These are phyloP conservation scores for Claviceps arundinis DNA, from an alignment of 2,329 filamentous ascomycete genomes.

Conservation along the genomic window DNA sequence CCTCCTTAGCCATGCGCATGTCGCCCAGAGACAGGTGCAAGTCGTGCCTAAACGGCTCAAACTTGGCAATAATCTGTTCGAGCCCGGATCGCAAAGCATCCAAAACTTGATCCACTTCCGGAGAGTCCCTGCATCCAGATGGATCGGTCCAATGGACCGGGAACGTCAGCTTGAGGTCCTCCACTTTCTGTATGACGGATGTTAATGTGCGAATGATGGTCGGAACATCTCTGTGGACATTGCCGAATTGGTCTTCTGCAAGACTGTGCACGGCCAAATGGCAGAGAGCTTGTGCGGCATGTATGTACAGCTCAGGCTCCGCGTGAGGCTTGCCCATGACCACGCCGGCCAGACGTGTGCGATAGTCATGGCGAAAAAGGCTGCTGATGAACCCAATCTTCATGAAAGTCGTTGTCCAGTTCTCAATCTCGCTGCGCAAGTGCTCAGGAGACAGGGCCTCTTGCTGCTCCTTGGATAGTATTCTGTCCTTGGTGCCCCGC, in stretches of 20 bases:
- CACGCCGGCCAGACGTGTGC: conserved; percentile 48
- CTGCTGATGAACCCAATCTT: conserved; percentile 42
- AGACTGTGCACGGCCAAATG: conserved; percentile 61
- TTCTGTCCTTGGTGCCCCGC: conserved; percentile 31
- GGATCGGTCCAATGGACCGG: conserved; percentile 71
- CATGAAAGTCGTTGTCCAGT: conserved; percentile 32
- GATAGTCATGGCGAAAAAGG: conserved; percentile 58
- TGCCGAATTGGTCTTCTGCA: conserved; percentile 69
- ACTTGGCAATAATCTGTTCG: conserved; percentile 51
- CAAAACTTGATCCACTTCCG: conserved; percentile 60
- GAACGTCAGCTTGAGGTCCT: conserved; percentile 47
- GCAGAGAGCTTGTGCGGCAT: conserved; percentile 58
- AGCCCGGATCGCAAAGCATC: conserved; percentile 52
- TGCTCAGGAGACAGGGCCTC: conserved; percentile 37
- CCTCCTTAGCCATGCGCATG: conserved; percentile 59
- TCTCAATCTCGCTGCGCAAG: conserved; percentile 33
- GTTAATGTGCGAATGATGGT: conserved; percentile 63
- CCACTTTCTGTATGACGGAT: conserved; percentile 51
- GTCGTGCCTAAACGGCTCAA: conserved; percentile 60
- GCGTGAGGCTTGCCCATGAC: conserved; percentile 65
- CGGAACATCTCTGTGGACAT: conserved; percentile 72
- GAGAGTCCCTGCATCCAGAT: conserved; percentile 36
- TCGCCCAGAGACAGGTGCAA: conserved; percentile 59
- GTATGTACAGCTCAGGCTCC: conserved; percentile 52
- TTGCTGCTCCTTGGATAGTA: conserved; percentile 41